These are phyloP conservation scores for Yamadazyma conglobata DNA, from an alignment of 1,139 yeast species.

Conservation along the genomic window DNA sequence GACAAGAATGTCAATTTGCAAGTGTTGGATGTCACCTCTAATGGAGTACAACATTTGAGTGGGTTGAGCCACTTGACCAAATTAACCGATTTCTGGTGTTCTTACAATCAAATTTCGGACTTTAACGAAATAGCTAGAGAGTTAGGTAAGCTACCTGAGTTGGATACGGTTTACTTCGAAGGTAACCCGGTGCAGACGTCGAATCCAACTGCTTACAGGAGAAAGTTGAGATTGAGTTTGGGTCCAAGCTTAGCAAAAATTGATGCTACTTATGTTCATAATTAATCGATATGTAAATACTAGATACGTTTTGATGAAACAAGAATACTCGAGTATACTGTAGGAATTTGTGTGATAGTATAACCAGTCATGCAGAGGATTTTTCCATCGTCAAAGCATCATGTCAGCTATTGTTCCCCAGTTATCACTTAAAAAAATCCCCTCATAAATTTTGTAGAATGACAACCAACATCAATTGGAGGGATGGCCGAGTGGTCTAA, in stretches of 20 bases:
- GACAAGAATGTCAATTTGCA: constrained; percentile 66
- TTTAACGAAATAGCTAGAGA: constrained; percentile 69
- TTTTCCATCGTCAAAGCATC: no score
- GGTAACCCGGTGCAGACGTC: constrained; percentile 83
- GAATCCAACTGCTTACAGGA: constrained; percentile 77
- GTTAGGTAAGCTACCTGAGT: constrained; percentile 55
- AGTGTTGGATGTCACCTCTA: constrained; percentile 80
- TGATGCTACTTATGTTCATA: constrained; percentile 74
- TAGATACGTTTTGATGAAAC: background rate
- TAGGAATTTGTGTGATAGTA: no score
- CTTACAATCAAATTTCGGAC: constrained; percentile 64
- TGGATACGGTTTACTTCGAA: constrained; percentile 91
- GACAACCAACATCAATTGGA: constrained; percentile 19
- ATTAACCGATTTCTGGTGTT: constrained; percentile 92
- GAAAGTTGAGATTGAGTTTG: constrained; percentile 71
- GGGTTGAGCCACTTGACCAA: constrained; percentile 62
- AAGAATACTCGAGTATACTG: background rate
- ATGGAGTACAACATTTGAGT: constrained; percentile 58
- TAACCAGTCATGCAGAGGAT: no score
- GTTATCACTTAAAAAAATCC: background rate
- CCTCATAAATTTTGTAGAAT: background rate
- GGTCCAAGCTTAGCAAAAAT: constrained; percentile 78
- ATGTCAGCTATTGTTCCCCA: no score
- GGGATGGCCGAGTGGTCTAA: constrained; percentile 57
- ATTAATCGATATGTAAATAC: constrained; percentile 4